Evolutionary conservation across 768 basidiomycete genomes (phyloP).

Genomic region (Butyriboletus loyo): DNA sequence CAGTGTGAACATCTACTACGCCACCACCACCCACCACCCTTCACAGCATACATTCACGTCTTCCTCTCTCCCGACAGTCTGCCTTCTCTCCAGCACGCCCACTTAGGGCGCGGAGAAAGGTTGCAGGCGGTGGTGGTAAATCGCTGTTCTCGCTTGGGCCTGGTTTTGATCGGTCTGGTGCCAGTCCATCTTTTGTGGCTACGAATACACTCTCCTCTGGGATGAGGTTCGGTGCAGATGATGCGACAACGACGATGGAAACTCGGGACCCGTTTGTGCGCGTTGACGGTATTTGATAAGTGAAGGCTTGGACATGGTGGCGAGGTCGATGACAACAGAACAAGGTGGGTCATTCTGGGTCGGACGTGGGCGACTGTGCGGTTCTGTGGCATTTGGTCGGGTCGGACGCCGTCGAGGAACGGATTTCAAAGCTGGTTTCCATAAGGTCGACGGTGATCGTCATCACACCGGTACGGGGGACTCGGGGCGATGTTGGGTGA

Average conservation of each 20-base stretch:
- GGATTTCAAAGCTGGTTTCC: background rate
- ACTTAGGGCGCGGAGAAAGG: slow-evolving; percentile 14
- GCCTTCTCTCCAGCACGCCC: slow-evolving; percentile 14
- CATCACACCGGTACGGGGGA: too few relatives aligned
- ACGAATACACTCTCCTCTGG: too few relatives aligned
- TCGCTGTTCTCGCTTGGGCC: background rate
- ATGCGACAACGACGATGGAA: background rate
- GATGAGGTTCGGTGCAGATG: background rate
- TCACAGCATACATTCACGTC: too few relatives aligned
- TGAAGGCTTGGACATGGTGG: background rate
- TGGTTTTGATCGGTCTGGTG: background rate
- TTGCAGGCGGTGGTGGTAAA: slow-evolving; percentile 8
- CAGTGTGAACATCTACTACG: background rate
- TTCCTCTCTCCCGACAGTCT: background rate
- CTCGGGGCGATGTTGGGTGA: background rate
- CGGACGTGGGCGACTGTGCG: background rate
- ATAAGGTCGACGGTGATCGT: background rate
- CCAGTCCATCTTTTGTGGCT: background rate
- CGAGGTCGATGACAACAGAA: background rate
- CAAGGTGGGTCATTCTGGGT: background rate
- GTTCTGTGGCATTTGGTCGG: background rate
- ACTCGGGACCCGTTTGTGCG: background rate
- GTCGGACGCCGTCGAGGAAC: background rate
- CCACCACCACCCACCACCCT: too few relatives aligned
- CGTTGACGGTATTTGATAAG: background rate